Percentiles rank a stretch among this genome's conserved stretches.
phyloP scores from a whole-genome alignment of 2,329 filamentous ascomycete genomes.

The Aspergillus chevalieri region DNA sequence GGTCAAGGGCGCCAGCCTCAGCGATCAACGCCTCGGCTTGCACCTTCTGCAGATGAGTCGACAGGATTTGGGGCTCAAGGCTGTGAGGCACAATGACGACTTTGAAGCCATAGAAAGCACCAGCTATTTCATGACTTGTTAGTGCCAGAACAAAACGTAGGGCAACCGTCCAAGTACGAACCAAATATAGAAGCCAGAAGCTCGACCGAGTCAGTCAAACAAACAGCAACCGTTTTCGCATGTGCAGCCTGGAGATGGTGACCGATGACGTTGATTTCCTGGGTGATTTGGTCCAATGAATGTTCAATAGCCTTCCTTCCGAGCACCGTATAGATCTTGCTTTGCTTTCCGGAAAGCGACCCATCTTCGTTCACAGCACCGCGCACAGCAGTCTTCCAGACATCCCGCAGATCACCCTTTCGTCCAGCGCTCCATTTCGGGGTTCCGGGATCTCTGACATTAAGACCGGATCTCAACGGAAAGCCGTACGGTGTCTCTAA shows the following conservation, averaged over 20 bases:
- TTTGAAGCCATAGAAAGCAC: conserved; percentile 80
- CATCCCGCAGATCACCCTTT: conserved; percentile 82
- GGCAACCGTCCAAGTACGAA: conserved; percentile 25
- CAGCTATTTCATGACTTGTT: conserved; percentile 48
- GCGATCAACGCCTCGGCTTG: conserved; percentile 77
- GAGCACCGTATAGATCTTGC: conserved; percentile 70
- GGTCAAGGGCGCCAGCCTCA: conserved; percentile 77
- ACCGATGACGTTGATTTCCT: conserved; percentile 83
- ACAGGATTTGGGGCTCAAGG: conserved; percentile 61
- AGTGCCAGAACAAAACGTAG: conserved; percentile 2
- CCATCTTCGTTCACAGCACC: conserved; percentile 61
- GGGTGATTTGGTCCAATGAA: conserved; percentile 64
- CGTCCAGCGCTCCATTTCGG: conserved; percentile 78
- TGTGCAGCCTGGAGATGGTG: conserved; percentile 66
- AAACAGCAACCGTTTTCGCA: conserved; percentile 71
- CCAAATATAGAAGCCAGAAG: conserved; percentile 73
- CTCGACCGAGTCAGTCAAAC: conserved; percentile 89
- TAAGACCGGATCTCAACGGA: conserved; percentile 68
- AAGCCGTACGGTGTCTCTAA: conserved; percentile 79
- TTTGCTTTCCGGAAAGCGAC: conserved; percentile 53
- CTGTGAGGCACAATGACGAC: conserved; percentile 82
- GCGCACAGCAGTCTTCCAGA: conserved; percentile 70
- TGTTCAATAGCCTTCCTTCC: conserved; percentile 72
- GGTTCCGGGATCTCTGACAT: conserved; percentile 72
- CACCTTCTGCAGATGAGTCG: conserved; percentile 65